Conservation (phyloP, 83 land plant genomes). For the Thuja plicata region DNA sequence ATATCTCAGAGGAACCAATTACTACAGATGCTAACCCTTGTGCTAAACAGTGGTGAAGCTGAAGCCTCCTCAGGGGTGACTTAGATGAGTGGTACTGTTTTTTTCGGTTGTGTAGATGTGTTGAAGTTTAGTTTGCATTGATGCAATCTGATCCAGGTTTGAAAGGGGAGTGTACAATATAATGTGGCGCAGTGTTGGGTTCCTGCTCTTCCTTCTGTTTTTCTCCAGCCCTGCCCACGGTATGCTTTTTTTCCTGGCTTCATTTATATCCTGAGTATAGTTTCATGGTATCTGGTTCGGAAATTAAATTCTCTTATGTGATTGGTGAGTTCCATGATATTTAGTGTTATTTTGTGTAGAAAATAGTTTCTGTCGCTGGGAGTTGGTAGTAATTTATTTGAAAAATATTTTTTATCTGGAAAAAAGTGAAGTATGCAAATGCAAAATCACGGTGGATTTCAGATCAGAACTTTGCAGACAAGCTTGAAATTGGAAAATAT, state of each 20-base stretch:
- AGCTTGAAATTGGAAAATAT: background rate
- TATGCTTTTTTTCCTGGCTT: background rate
- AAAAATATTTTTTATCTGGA: background rate
- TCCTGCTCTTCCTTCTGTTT: background rate
- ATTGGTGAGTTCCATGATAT: background rate
- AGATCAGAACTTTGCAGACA: background rate
- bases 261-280: background rate
- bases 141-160: constrained; percentile 5
- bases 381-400: background rate
- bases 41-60: background rate
- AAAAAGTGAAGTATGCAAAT: background rate
- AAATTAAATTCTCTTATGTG: background rate
- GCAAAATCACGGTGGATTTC: background rate
- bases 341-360: background rate
- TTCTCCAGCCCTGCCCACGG: background rate
- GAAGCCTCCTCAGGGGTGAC: background rate
- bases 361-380: background rate
- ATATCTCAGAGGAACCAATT: background rate
- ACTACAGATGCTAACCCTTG: background rate
- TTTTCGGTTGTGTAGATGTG: background rate
- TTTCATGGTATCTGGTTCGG: background rate
- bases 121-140: background rate
- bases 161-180: background rate
- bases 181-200: constrained; percentile 1
- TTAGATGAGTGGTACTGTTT: background rate